phyloP scores from a whole-genome alignment of 768 basidiomycete species.

The Cytidiella melzeri region DNA sequence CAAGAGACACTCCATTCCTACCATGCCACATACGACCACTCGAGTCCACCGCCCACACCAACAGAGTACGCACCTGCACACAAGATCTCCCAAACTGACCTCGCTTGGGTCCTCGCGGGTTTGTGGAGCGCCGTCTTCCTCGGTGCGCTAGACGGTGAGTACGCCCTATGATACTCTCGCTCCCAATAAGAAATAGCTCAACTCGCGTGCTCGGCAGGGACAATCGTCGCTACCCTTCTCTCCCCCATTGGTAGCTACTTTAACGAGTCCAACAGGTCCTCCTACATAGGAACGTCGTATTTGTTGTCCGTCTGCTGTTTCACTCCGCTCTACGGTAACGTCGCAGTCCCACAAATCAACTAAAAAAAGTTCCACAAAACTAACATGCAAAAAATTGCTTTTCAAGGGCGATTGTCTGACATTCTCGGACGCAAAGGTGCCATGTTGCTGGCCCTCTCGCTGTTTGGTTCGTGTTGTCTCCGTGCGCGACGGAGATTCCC shows the following conservation, averaged over 20 bases:
- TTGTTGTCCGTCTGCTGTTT: constrained; percentile 86
- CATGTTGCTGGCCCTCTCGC: constrained; percentile 73
- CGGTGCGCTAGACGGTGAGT: constrained; percentile 77
- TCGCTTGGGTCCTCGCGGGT: constrained; percentile 66
- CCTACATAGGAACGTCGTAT: constrained; percentile 87
- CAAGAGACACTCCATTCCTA: constrained; percentile 42
- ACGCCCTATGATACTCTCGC: constrained; percentile 1
- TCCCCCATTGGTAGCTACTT: constrained; percentile 85
- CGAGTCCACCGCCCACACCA: constrained; percentile 9
- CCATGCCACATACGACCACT: constrained; percentile 24
- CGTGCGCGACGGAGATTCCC: constrained; percentile 11
- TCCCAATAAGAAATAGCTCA: background rate
- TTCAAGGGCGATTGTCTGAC: constrained; percentile 82
- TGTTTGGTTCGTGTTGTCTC: constrained; percentile 79
- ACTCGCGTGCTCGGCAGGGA: constrained; percentile 39
- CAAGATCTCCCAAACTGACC: constrained; percentile 46
- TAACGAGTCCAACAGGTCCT: constrained; percentile 70
- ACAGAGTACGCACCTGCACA: constrained; percentile 21
- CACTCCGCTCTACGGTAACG: constrained; percentile 76
- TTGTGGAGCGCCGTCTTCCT: constrained; percentile 82
- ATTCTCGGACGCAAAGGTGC: constrained; percentile 82
- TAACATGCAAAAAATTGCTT: too few relatives aligned
- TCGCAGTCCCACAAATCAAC: constrained; percentile 11
- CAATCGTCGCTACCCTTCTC: constrained; percentile 81
- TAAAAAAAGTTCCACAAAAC: constrained; percentile 15